Percentiles rank a stretch among this genome's conserved stretches.
Evolutionary conservation across 2,329 filamentous ascomycete species (phyloP).

Genomic region (Aspergillus eucalypticola): DNA sequence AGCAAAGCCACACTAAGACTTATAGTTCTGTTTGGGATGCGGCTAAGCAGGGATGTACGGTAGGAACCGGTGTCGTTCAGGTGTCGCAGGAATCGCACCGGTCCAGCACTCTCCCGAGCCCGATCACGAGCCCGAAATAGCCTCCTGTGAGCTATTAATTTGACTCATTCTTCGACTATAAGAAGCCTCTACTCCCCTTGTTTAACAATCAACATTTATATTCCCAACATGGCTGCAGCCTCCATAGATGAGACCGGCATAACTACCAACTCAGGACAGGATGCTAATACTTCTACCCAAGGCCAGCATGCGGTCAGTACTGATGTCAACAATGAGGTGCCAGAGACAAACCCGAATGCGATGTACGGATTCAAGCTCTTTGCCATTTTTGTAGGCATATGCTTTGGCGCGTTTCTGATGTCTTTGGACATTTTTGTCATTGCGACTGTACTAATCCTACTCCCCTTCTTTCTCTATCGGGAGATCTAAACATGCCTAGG

Average conservation of each 20-base stretch:
- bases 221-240: background rate
- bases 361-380: constrained; percentile 12
- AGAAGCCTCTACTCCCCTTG: background rate
- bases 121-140: background rate
- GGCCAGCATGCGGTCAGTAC: background rate
- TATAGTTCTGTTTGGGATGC: background rate
- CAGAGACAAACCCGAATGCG: background rate
- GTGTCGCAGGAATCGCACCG: background rate
- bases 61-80: background rate
- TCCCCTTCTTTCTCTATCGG: background rate
- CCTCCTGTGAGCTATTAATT: background rate
- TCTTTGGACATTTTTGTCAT: background rate
- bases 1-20: no score
- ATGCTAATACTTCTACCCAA: background rate
- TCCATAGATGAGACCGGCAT: background rate
- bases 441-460: background rate
- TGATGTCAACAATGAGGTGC: background rate
- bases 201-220: background rate
- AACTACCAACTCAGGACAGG: background rate
- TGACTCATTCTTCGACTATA: background rate
- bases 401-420: constrained; percentile 5
- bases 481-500: background rate
- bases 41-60: background rate
- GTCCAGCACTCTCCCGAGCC: background rate
- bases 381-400: constrained; percentile 11